phyloP scores from a whole-genome alignment of 495 filamentous ascomycete species.

The Viridothelium virens region DNA sequence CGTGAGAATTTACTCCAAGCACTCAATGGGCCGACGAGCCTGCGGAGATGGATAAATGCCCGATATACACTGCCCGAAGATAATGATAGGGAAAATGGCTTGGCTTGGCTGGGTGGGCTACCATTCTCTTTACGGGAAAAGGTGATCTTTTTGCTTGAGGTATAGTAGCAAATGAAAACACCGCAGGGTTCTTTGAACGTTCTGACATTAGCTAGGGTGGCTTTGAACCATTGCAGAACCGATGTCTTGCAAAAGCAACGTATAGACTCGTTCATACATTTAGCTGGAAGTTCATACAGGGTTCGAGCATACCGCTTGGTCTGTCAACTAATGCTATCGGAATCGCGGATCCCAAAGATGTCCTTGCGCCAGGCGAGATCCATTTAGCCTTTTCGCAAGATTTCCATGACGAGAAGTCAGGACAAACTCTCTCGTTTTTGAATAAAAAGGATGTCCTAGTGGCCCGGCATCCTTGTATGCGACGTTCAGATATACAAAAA shows the following conservation, averaged over 20 bases:
- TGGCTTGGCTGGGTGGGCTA: slow-evolving; percentile 45
- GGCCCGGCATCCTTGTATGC: slow-evolving; percentile 72
- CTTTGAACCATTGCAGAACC: slow-evolving; percentile 37
- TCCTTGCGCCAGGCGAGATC: slow-evolving; percentile 66
- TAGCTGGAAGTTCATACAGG: slow-evolving; percentile 22
- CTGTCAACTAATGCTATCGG: slow-evolving; percentile 74
- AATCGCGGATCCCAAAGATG: slow-evolving; percentile 66
- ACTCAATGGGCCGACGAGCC: slow-evolving; percentile 42
- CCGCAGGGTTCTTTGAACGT: slow-evolving; percentile 27
- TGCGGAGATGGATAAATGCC: slow-evolving; percentile 52
- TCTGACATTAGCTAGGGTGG: slow-evolving; percentile 41
- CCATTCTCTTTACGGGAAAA: slow-evolving; percentile 46
- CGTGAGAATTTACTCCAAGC: slow-evolving; percentile 52
- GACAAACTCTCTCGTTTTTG: slow-evolving; percentile 52
- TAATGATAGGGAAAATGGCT: slow-evolving; percentile 23
- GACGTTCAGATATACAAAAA: slow-evolving; percentile 77
- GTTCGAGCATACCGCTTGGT: slow-evolving; percentile 62
- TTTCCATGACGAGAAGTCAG: slow-evolving; percentile 46
- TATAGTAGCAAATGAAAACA: slow-evolving; percentile 17
- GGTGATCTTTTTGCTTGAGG: slow-evolving; percentile 50
- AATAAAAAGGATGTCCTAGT: slow-evolving; percentile 72
- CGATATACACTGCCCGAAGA: slow-evolving; percentile 26
- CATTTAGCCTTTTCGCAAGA: slow-evolving; percentile 71
- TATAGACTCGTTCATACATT: neutral
- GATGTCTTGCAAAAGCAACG: neutral